Evolutionary conservation across 768 basidiomycete species (phyloP).

Genomic region (Lactifluus volemus): DNA sequence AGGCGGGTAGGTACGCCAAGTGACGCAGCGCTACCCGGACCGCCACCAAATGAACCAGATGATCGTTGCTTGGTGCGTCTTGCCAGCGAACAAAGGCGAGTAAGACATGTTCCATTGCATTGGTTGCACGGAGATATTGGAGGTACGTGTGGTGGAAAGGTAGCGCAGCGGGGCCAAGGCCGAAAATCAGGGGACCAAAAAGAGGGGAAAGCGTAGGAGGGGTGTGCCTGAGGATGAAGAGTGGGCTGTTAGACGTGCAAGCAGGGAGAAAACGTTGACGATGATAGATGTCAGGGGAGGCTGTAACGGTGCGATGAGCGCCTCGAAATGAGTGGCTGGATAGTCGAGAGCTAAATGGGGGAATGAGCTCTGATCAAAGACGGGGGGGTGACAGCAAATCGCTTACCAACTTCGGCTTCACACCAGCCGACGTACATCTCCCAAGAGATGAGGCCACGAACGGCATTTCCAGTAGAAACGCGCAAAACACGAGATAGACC

Average conservation of each 20-base stretch:
- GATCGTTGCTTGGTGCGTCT: conserved; percentile 34
- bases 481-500: conserved; percentile 73
- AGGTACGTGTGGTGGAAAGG: conserved; percentile 51
- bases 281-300: conserved; percentile 52
- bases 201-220: conserved; percentile 84
- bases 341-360: conserved; percentile 45
- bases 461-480: conserved; percentile 56
- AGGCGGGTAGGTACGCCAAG: conserved; percentile 76
- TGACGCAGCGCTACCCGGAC: conserved; percentile 43
- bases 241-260: conserved; percentile 76
- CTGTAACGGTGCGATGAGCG: conserved; percentile 49
- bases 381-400: neutral
- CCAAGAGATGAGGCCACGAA: conserved; percentile 81
- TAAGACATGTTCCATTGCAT: conserved; percentile 90
- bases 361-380: neutral
- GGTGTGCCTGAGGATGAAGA: conserved; percentile 77
- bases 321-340: conserved; percentile 62
- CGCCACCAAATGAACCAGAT: conserved; percentile 26
- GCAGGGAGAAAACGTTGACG: conserved; percentile 66
- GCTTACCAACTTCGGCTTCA: conserved; percentile 71
- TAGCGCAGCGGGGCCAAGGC: conserved; percentile 48
- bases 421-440: conserved; percentile 78
- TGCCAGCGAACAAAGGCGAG: conserved; percentile 84
- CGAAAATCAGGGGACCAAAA: conserved; percentile 86
- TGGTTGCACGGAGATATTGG: conserved; percentile 70